Conservation (phyloP, 176 grass and related monocot genomes). For the Oryza meridionalis region DNA sequence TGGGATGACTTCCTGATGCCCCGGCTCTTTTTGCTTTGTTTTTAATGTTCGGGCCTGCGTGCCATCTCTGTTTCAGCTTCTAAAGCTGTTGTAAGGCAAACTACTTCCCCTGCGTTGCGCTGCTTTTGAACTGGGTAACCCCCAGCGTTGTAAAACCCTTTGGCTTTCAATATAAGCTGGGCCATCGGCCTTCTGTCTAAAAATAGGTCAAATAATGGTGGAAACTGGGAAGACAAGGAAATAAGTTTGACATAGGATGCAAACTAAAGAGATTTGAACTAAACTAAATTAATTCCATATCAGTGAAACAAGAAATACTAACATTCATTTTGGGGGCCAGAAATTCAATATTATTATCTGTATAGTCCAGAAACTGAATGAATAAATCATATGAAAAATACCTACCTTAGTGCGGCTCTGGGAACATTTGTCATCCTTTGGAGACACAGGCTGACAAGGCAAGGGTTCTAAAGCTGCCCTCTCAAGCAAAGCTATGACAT, state of each 20-base stretch:
- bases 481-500: conserved; percentile 78
- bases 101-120: no score
- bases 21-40: no score
- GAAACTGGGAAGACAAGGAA: neutral
- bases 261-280: conserved; percentile 9
- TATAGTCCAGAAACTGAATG: conserved; percentile 1
- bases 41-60: no score
- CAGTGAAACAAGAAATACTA: conserved; percentile 19
- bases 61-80: no score
- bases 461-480: conserved; percentile 71
- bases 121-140: no score
- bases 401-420: conserved; percentile 78
- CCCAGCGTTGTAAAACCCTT: no score
- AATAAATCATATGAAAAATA: conserved; percentile 31
- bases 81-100: no score
- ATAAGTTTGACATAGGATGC: neutral
- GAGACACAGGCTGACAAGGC: conserved; percentile 61
- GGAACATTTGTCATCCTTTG: conserved; percentile 85
- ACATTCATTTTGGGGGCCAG: conserved; percentile 7
- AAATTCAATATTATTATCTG: conserved; percentile 35
- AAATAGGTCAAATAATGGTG: neutral
- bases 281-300: conserved; percentile 30
- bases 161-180: no score
- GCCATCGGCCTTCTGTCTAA: no score
- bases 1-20: no score